These are phyloP conservation scores for Microdochium paspali DNA, from an alignment of 2,329 filamentous ascomycete species.

Conservation along the genomic window DNA sequence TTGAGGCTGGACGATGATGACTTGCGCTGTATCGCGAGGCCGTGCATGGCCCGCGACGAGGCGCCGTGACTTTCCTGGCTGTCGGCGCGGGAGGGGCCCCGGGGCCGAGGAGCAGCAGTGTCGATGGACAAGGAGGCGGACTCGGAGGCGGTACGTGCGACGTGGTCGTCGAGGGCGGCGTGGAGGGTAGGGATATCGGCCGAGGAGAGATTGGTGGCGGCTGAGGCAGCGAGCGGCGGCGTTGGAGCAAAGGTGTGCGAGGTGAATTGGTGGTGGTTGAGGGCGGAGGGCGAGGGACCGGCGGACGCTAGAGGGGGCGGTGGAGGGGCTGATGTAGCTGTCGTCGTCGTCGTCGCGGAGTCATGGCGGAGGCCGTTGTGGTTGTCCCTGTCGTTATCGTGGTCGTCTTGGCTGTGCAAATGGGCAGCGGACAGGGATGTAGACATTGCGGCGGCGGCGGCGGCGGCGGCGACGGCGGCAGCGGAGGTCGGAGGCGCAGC, in stretches of 20 bases:
- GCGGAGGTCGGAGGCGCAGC: background rate
- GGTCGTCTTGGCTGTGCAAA: background rate
- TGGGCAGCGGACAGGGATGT: background rate
- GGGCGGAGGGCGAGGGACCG: background rate
- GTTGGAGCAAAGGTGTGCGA: background rate
- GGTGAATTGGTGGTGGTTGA: background rate
- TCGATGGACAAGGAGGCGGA: background rate
- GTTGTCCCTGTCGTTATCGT: too few relatives aligned
- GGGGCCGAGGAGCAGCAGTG: background rate
- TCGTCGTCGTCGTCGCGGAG: background rate
- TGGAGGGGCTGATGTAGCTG: background rate
- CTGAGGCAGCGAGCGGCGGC: background rate
- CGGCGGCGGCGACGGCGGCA: background rate
- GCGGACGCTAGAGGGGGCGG: background rate
- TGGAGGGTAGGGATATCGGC: background rate
- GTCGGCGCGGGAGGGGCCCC: background rate
- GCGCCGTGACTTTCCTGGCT: conserved; percentile 22
- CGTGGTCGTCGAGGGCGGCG: background rate
- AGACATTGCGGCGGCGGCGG: background rate
- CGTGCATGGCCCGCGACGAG: conserved; percentile 19
- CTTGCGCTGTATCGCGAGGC: conserved; percentile 25
- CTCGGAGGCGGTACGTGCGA: background rate
- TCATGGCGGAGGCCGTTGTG: background rate
- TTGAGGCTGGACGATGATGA: conserved; percentile 34
- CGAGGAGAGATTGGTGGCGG: background rate